Conservation (phyloP, 129 eudicot genomes). For the Solidago caesia region DNA sequence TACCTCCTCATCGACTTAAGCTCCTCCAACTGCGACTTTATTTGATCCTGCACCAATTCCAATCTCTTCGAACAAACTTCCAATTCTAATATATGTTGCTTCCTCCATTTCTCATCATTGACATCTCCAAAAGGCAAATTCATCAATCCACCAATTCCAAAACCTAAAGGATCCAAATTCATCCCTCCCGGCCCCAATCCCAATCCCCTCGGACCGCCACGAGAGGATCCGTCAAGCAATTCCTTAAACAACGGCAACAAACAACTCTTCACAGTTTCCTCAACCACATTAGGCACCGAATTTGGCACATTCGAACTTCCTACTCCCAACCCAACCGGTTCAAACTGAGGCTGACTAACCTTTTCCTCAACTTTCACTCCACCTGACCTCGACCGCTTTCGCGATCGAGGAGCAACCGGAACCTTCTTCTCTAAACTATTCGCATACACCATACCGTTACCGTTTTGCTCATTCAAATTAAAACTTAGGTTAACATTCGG, state of each 20-base stretch:
- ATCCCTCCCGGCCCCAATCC: conserved; percentile 33
- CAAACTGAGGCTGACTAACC: conserved; percentile 32
- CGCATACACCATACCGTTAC: conserved; percentile 45
- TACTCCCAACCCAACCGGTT: conserved; percentile 16
- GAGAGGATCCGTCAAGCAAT: conserved; percentile 44
- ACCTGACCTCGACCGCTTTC: conserved; percentile 46
- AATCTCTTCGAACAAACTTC: conserved; percentile 87
- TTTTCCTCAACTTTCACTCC: conserved; percentile 46
- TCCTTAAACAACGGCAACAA: conserved; percentile 81
- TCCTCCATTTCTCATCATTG: conserved; percentile 82
- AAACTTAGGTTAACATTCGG: conserved; percentile 15
- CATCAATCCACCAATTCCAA: neutral
- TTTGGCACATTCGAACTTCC: conserved; percentile 18
- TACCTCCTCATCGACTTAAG: conserved; percentile 22
- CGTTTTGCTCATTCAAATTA: conserved; percentile 30
- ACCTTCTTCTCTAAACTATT: neutral
- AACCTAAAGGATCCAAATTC: conserved; percentile 38
- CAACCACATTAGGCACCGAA: conserved; percentile 45
- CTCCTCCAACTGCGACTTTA: conserved; percentile 73
- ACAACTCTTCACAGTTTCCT: conserved; percentile 87
- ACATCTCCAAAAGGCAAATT: conserved; percentile 28
- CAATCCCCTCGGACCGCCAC: conserved; percentile 38
- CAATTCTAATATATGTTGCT: conserved; percentile 85
- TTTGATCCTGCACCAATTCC: conserved; percentile 87
- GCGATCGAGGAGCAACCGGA: conserved; percentile 1